Conservation (phyloP, 2,329 filamentous ascomycete genomes). For the Nectriaceae sp. region DNA sequence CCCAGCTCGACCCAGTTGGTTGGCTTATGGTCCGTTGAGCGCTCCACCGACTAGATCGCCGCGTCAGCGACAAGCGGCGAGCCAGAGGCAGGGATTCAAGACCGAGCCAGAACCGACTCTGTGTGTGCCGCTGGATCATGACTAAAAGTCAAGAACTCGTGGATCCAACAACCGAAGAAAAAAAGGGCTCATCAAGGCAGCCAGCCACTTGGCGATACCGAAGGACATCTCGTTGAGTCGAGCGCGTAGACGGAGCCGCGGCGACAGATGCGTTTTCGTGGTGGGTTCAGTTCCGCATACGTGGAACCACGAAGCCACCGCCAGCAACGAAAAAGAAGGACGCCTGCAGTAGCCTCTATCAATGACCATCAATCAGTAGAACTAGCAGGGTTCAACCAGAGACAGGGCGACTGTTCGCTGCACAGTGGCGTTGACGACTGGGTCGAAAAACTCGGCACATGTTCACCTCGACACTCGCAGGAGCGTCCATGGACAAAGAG, state of each 20-base stretch:
- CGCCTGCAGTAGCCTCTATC: background rate
- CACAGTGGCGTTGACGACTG: background rate
- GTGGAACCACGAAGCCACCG: background rate
- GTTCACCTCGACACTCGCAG: background rate
- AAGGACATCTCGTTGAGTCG: no score
- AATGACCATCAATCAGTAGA: background rate
- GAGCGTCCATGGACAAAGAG: background rate
- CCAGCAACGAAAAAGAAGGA: background rate
- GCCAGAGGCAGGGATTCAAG: background rate
- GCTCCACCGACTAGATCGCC: conserved; percentile 2
- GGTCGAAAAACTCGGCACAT: background rate
- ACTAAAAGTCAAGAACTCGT: no score
- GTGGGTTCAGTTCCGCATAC: background rate
- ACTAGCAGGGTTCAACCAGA: background rate
- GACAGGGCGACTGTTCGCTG: background rate
- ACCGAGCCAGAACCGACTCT: no score
- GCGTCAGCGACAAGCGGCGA: conserved; percentile 2
- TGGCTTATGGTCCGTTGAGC: background rate
- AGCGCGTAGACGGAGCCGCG: no score
- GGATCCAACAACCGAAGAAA: background rate
- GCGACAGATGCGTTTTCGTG: background rate
- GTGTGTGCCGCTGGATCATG: no score
- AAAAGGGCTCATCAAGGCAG: no score
- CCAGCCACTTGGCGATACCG: background rate
- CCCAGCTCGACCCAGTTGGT: background rate